Percentiles rank a stretch among this genome's conserved stretches.
phyloP scores from a whole-genome alignment of 192 early-diverging fungal species.

The Pilaira anomala region DNA sequence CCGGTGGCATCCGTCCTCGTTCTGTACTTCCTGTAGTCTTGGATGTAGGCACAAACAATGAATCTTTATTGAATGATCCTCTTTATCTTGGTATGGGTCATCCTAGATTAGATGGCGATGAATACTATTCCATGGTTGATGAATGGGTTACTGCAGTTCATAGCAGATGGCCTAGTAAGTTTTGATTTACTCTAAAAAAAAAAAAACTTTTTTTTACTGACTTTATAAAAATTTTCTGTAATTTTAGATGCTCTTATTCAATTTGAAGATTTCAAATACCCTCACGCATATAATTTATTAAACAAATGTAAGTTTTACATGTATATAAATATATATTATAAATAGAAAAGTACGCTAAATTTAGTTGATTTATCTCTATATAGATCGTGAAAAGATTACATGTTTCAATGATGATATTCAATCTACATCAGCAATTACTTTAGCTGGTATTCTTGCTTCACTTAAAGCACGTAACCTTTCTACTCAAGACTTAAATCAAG shows the following conservation, averaged over 20 bases:
- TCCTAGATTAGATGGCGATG: constrained; percentile 34
- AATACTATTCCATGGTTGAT: constrained; percentile 51
- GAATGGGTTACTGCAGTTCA: constrained; percentile 54
- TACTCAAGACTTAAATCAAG: constrained; percentile 19
- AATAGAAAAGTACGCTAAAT: too few species aligned
- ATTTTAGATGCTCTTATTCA: constrained; percentile 41
- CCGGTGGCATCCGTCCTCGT: constrained; percentile 37
- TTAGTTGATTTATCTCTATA: not conserved
- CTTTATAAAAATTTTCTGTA: not conserved
- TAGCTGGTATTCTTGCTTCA: constrained; percentile 37
- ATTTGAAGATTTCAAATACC: constrained; percentile 43
- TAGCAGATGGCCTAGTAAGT: constrained; percentile 54
- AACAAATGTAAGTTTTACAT: constrained; percentile 32
- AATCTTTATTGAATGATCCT: constrained; percentile 32
- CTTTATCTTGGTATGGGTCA: constrained; percentile 41
- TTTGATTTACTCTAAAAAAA: not conserved
- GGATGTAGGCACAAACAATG: constrained; percentile 39
- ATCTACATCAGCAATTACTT: constrained; percentile 37
- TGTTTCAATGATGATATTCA: constrained; percentile 43
- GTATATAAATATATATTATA: not conserved
- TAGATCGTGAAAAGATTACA: constrained; percentile 33
- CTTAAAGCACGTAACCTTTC: constrained; percentile 29
- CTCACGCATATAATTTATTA: constrained; percentile 37
- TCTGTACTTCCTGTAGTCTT: constrained; percentile 36
- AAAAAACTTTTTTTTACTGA: not conserved